Percentiles rank a stretch among this genome's conserved stretches.
Conservation (phyloP, 352 stramenopile genomes). For the Labyrinthula sp. region DNA sequence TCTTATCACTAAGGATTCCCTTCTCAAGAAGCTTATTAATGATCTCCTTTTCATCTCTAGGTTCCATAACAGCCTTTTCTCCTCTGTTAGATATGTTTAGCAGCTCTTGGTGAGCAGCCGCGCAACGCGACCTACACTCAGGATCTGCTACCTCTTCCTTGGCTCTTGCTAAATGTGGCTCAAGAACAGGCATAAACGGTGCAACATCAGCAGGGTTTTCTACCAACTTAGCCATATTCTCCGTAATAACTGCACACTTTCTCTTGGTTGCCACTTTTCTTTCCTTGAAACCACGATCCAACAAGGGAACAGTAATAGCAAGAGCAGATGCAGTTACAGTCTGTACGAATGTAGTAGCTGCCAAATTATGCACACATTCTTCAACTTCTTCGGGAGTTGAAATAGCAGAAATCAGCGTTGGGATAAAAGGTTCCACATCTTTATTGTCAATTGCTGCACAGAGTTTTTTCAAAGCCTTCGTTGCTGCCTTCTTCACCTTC, state of each 20-base stretch:
- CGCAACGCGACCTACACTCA: constrained; percentile 81
- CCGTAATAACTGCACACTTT: constrained; percentile 91
- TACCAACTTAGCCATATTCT: constrained; percentile 98
- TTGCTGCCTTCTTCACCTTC: constrained; percentile 69
- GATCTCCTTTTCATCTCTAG: constrained; percentile 43
- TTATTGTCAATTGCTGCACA: constrained; percentile 91
- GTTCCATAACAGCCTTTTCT: constrained; percentile 62
- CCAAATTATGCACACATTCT: constrained; percentile 94
- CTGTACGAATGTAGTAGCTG: constrained; percentile 96
- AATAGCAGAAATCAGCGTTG: constrained; percentile 81
- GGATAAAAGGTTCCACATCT: constrained; percentile 97
- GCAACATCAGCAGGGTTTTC: constrained; percentile 83
- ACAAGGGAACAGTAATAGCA: constrained; percentile 84
- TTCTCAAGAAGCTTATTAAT: constrained; percentile 42
- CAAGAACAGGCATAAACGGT: constrained; percentile 86
- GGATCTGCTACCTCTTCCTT: constrained; percentile 81
- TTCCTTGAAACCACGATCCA: constrained; percentile 79
- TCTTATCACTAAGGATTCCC: constrained; percentile 1
- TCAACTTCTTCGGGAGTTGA: constrained; percentile 85
- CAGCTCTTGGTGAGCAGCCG: constrained; percentile 69
- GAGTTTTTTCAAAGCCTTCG: constrained; percentile 60
- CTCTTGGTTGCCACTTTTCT: constrained; percentile 77
- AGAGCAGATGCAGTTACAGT: constrained; percentile 80
- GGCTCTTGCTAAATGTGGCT: constrained; percentile 84
- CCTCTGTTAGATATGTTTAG: constrained; percentile 50